Evolutionary conservation across 305 asterid genomes (phyloP), one percentile per base, ranked within the genome.

Genomic region (Euphrasia arctica): DNA sequence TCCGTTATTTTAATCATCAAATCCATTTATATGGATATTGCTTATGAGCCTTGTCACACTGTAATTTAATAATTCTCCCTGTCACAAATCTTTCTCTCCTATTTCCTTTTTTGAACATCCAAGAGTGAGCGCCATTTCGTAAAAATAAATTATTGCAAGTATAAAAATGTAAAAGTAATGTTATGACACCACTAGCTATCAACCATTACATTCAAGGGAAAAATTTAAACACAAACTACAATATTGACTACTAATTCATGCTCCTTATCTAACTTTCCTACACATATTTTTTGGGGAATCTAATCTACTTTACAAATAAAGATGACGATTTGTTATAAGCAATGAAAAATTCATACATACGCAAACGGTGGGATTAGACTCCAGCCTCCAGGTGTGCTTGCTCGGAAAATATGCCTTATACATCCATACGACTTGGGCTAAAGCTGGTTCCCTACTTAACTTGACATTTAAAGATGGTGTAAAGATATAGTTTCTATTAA

Each of bases 1-100:
- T 12, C 14, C 15, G 8, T 31, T 31, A 4, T 31, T 18, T 27
- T 25, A 55, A 61, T 34, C 18, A 43, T 28, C 32, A 61, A 59
- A 32, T 22, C 54, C 34, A 27, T 56, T 36, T 59, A 27, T 45
- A 34, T 43, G 64, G 63, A 27, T 18, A 18, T 66, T 58, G 31
- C 12, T 67, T 5, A 65, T 61, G 48, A 47, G 47, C 66, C 63
- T 52, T 65, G 61, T 52, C 62, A 9, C 9, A 42, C 55, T 58
- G 22, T 55, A 57, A 42, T 57, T 4, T 47, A 51, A 22, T 50
- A 36, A 29, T 48, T 49, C 32, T 31, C 28, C 48, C 9, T 60
- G 54, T 56, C 42, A 3, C 60, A 25, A 18, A 47, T 11, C 10
- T 63, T 36, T 36, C 58, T 50, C 48, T 56, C 32, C 49, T 47